Base-by-base conservation (phyloP, 257 asterid genomes). In the Jasminum sambac region DNA sequence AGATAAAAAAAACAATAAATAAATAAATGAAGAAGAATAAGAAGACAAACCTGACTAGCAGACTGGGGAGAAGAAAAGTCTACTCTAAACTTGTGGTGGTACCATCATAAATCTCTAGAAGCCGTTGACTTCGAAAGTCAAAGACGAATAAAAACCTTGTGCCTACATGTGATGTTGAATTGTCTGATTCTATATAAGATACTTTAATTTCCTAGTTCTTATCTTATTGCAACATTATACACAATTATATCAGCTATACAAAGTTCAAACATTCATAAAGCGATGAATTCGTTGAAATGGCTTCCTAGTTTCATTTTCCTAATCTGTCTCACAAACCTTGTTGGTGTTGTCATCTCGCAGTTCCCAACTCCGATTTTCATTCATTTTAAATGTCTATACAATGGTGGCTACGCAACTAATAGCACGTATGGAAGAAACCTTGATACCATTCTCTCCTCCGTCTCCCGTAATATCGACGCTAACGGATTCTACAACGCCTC, bases 401-500 rank as follows among this genome's bases (percentile, higher is more conserved):
- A 48, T 48, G 59, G 59, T 6, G n/a, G 2, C 19, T 48, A 48
- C 59, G 25, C 59, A 36, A 19, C 11, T n/a, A 72, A 64, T 6
- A 73, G 69, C 60, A 24, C 52, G 11, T 76, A 59, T 21, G 24
- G 23, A 8, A n/a, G 5, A 9, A 80, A 76, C 68, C 71, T 76
- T 8, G 48, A 46, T 6, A 16, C 21, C 13, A 70, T 76, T 11
- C 60, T 79, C 11, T n/a, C 70, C 8, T 11, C 52, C 50, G 58
- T 76, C 0, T n/a, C 78, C 19, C 60, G 79, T 10, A 67, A 80
- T 5, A 37, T 69, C 40, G 26, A 21, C 9, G 14, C 23, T 2
- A 69, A 26, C 1, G 71, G 79, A 58, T 76, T 76, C 55, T 61
- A 43, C 52, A 65, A 69, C 42, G 34, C 62, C 43, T 64, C 81